Percentiles rank a stretch among this genome's conserved stretches.
phyloP scores from a whole-genome alignment of 202 grass and related monocot species.

The Zizania palustris region DNA sequence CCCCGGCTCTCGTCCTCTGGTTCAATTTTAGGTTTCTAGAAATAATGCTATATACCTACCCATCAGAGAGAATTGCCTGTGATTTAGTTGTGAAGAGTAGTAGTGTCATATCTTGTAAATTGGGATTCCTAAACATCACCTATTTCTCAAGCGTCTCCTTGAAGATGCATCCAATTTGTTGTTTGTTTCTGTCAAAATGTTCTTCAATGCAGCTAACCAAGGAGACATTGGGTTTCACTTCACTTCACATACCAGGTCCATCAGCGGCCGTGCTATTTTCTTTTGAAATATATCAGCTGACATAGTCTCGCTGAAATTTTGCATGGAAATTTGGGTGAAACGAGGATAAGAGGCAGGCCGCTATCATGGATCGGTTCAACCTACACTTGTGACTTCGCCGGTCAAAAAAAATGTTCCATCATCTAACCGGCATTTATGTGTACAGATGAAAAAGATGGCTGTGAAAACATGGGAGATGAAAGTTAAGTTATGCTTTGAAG shows the following conservation, averaged over 20 bases:
- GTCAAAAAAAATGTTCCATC: constrained; percentile 29
- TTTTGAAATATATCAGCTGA: neutral
- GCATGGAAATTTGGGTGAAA: constrained; percentile 19
- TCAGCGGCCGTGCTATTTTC: neutral
- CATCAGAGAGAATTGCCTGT: neutral
- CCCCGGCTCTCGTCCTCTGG: neutral
- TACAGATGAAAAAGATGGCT: neutral
- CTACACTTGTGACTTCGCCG: constrained; percentile 22
- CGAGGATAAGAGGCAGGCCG: neutral
- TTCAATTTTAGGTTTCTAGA: constrained; percentile 1
- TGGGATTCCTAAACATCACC: neutral
- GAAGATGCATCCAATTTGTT: neutral
- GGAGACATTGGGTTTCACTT: neutral
- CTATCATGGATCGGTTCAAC: constrained; percentile 53
- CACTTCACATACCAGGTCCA: neutral
- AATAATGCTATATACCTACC: neutral
- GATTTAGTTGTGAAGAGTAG: constrained; percentile 14
- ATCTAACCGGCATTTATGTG: constrained; percentile 35
- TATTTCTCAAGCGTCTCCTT: neutral
- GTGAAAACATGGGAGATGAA: neutral
- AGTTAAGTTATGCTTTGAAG: constrained; percentile 8
- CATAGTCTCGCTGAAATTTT: constrained; percentile 17
- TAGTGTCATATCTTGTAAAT: neutral
- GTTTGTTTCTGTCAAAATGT: neutral
- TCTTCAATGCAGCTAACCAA: neutral